Evolutionary conservation across 208 protist species (phyloP), one percentile per base, ranked within the genome.

Genomic region (Herpetomonas samuelpessoai): DNA sequence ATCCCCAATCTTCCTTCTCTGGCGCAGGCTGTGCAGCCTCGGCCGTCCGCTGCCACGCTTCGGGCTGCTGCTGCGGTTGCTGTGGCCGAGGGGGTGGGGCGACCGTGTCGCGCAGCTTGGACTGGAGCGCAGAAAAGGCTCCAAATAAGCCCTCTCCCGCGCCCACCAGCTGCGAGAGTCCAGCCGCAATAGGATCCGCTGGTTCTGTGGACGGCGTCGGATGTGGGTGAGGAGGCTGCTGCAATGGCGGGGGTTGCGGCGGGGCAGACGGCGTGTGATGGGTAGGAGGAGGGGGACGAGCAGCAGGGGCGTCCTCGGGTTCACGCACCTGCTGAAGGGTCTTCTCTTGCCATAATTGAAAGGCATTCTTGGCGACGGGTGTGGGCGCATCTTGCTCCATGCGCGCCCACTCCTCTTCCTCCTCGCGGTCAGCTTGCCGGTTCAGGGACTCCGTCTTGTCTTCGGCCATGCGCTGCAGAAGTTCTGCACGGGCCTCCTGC

Each of bases 111-210:
- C 49, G 71, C 68, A 65, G 63, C 47, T 30, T 69, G 57, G 54
- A 73, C 48, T 80, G 80, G 44, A 71, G 64, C 12, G 64, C 54
- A 12, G 74, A 72, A 31, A 86, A 62, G 16, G 80, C 63, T 46
- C 66, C 60, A 49, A 86, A 63, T 4, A 86, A 41, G 14, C 61
- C 57, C 24, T 67, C 64, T n/a, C 65, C 47, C 3, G 65, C 38
- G 18, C 60, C 56, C 16, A 62, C 44, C 1, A 69, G 30, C 47
- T n/a, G 22, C 21, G 65, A 28, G 14, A 38, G 21, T 12, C 28
- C 25, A 9, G 51, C 6, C 4, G n/a, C 29, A 10, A 57, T 16
- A 7, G 51, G 6, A 57, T 57, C 51, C 6, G 25, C 35, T 41
- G 35, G 9, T 14, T 18, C 9, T n/a, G n/a, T n/a, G n/a, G n/a